Evolutionary conservation across 495 filamentous ascomycete genomes (phyloP), one percentile per base, ranked within the genome.

Genomic region (Sphaerosporella brunnea): DNA sequence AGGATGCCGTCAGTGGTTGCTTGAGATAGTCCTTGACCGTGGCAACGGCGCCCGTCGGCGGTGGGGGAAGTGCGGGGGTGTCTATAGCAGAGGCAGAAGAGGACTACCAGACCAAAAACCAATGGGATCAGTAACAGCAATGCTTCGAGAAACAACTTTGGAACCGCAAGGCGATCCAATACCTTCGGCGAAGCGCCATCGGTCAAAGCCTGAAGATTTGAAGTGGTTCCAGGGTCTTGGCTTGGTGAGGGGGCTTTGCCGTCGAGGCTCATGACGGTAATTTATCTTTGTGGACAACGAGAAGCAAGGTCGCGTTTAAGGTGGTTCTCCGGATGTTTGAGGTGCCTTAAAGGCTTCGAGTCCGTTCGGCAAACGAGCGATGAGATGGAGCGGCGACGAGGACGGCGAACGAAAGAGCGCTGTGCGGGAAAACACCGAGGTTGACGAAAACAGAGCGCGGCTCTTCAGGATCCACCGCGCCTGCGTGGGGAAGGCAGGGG

Each of bases 1-100:
- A 97, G 40, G 92, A 85, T 18, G 90, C 86, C 13, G 82, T 66
- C 26, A 95, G 77, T 13, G 88, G 86, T 54, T 94, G 75, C 7
- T 77, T 73, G 32, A 86, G 44, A 23, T 69, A 62, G n/a, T 68
- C 59, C 3, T 63, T 64, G 32, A 78, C 51, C 67, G 56, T 43
- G 57, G 51, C 39, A 25, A 54, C 51, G 16, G 55, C 19, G 21
- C 48, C 45, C 5, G 23, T 32, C 1, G 26, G 28, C 23, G 56
- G 56, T 24, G 48, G 41, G 20, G 55, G 54, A 19, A 1, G 9
- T 10, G 23, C 40, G 23, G 40, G 8, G 23, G 40, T 8, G 24
- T 26, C 40, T 3, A 24, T n/a, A 11, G 40, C 7, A 18, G 40
- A 13, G 24, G 20, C 10, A n/a, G 20, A n/a, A 18, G 3, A 21